phyloP scores from a whole-genome alignment of 768 basidiomycete genomes.

The Cyclocybe aegerita region DNA sequence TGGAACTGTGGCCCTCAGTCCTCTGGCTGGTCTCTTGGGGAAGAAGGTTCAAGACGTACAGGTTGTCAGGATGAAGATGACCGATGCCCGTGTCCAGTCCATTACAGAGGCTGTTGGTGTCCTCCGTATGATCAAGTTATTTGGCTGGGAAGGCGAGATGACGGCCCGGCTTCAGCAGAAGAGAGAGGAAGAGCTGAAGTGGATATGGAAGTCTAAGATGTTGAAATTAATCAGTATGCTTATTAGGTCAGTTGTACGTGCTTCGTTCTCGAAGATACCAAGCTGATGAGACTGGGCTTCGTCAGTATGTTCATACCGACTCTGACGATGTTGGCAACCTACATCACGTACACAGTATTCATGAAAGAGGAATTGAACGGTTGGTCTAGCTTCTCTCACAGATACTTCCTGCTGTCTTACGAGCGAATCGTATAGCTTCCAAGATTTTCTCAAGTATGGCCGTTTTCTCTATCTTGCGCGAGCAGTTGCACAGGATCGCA shows the following conservation, averaged over 20 bases:
- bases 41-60: slow-evolving; percentile 52
- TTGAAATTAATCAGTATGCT: slow-evolving; percentile 48
- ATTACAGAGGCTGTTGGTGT: slow-evolving; percentile 63
- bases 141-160: slow-evolving; percentile 66
- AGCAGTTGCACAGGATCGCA: no score
- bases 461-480: no score
- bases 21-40: slow-evolving; percentile 58
- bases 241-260: slow-evolving; percentile 42
- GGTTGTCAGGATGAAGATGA: slow-evolving; percentile 45
- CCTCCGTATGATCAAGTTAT: slow-evolving; percentile 70
- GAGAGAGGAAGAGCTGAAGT: slow-evolving; percentile 60
- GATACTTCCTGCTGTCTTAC: neutral
- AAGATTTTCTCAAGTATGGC: no score
- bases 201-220: slow-evolving; percentile 54
- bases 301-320: no score
- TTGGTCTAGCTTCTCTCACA: neutral
- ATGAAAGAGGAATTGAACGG: slow-evolving; percentile 4
- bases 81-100: slow-evolving; percentile 59
- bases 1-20: slow-evolving; percentile 51
- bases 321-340: no score
- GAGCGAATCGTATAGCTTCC: slow-evolving; percentile 29
- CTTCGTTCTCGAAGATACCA: neutral
- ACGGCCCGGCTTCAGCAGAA: slow-evolving; percentile 52
- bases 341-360: neutral
- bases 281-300: neutral